These are phyloP conservation scores for Escallonia herrerae DNA, from an alignment of 129 eudicot genomes.

Conservation along the genomic window DNA sequence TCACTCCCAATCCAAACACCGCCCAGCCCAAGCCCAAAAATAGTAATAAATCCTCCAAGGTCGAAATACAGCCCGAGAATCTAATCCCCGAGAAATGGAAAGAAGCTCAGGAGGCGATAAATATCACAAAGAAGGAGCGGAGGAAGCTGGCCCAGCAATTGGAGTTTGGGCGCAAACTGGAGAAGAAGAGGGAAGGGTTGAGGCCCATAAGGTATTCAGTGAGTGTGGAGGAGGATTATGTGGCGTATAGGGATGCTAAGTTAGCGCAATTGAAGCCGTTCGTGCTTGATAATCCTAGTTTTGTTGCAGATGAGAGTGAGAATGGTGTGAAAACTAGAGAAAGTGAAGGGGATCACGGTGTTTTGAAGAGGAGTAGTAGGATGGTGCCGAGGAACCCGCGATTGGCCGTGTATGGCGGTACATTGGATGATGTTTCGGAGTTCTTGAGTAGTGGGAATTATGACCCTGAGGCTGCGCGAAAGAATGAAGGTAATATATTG, in stretches of 20 bases:
- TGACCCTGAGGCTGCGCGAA: constrained; percentile 52
- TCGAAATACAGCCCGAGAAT: constrained; percentile 35
- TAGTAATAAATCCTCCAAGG: background rate
- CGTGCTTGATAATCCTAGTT: constrained; percentile 53
- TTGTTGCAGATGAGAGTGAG: constrained; percentile 4
- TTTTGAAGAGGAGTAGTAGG: constrained; percentile 21
- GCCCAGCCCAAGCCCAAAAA: background rate
- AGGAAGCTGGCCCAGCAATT: constrained; percentile 53
- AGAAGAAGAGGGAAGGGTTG: constrained; percentile 37
- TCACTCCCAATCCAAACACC: constrained; percentile 10
- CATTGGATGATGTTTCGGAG: constrained; percentile 71
- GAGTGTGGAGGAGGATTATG: constrained; percentile 35
- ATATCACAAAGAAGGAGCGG: constrained; percentile 74
- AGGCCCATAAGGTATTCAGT: constrained; percentile 31
- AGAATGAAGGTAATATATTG: constrained; percentile 39
- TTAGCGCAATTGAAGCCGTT: constrained; percentile 62
- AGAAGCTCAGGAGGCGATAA: constrained; percentile 58
- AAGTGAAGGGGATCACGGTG: constrained; percentile 10
- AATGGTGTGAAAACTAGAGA: constrained; percentile 2
- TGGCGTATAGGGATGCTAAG: constrained; percentile 44
- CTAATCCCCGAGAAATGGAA: constrained; percentile 81
- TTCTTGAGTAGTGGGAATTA: constrained; percentile 55
- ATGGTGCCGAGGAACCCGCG: constrained; percentile 70
- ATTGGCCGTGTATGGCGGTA: constrained; percentile 75
- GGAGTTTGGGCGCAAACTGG: constrained; percentile 58